Base-by-base conservation (phyloP, 2,329 filamentous ascomycete species). In the Aureobasidium mangrovei region DNA sequence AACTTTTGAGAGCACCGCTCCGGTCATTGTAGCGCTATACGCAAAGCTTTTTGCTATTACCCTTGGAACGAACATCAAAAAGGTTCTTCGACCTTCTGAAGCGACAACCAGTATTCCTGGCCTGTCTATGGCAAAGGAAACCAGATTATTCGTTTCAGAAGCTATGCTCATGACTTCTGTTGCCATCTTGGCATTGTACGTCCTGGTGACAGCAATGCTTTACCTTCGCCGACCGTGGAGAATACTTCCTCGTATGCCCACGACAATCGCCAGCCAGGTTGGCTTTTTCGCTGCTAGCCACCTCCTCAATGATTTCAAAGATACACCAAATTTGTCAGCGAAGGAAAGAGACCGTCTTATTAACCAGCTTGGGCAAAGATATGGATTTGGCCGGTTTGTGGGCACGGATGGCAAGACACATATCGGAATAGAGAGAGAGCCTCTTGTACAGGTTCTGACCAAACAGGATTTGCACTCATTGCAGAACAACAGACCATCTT, bases 181-280 rank as follows among this genome's bases (percentile, higher is more conserved):
- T 4, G 57, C 55, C 0, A 72, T 82, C 0, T 57, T 83, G 0
- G 58, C 44, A 0, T 24, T 74, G 0, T 76, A 81, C 41, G 59
- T 74, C 0, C 6, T 75, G 0, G 70, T 75, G 0, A 71, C 74
- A 0, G n/a, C 72, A 0, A 0, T 67, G 0, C 68, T 80, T 4
- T 83, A 81, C 53, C 9, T 63, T 0, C 58, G 65, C 0, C 59
- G 73, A 0, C 70, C 76, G 0, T 68, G 67, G 1, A 66, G 67
- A 2, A 73, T 76, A 24, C 65, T 83, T 0, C 73, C 78, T 0
- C 66, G 76, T 0, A 66, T 83, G 63, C 80, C 80, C 0, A 77
- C 75, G 0, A 76, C 70, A 0, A 66, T 82, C 0, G 79, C 71
- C 0, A 73, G 76, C 0, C 57, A 76, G 0, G 62, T 82, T 0